A percentile compares a stretch with the other conserved stretches of the same genome.
These are phyloP conservation scores for Diaporthe australafricana DNA, from an alignment of 2,329 filamentous ascomycete species.

Conservation along the genomic window DNA sequence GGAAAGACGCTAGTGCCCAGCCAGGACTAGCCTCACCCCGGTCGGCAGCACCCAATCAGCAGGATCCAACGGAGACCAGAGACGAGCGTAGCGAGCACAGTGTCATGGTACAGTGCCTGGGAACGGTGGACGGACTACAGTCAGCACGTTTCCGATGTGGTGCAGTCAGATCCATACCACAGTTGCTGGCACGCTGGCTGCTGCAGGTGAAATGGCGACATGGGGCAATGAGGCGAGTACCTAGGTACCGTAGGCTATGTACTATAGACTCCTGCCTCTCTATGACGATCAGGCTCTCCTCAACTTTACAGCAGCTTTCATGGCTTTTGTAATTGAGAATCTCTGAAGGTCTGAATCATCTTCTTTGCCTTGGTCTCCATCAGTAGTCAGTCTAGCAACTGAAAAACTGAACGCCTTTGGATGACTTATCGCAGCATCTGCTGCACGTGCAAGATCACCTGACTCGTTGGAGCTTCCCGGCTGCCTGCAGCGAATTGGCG, in stretches of 20 bases:
- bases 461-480: conserved; percentile 8
- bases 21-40: conserved; percentile 12
- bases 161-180: too few species aligned
- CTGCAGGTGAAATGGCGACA: conserved; percentile 3
- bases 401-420: background rate
- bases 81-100: background rate
- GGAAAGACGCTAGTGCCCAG: conserved; percentile 15
- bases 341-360: background rate
- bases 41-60: conserved; percentile 1
- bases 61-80: background rate
- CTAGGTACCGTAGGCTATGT: too few species aligned
- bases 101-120: background rate
- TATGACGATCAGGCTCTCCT: background rate
- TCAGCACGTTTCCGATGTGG: background rate
- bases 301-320: background rate
- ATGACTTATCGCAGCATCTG: background rate
- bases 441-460: conserved; percentile 27
- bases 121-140: background rate
- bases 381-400: background rate
- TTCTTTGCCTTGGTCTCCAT: background rate
- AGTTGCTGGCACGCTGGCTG: background rate
- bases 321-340: background rate
- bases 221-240: too few species aligned
- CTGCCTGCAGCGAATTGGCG: conserved; percentile 26
- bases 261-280: background rate